Evolutionary conservation across 768 basidiomycete species (phyloP), one percentile per base, ranked within the genome.

Genomic region (Mycena vitilis): DNA sequence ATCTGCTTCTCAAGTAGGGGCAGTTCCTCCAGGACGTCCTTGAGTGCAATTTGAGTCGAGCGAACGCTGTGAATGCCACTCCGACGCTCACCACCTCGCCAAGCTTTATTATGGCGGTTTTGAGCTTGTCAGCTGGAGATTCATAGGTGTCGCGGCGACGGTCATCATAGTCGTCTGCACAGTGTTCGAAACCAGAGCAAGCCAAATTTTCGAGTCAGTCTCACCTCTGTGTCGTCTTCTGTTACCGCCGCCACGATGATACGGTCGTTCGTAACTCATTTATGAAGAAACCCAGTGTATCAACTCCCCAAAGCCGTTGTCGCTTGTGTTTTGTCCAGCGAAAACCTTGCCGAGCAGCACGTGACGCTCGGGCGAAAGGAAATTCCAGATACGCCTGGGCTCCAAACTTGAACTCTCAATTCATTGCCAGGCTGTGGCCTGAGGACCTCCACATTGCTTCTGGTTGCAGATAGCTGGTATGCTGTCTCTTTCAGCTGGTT

Each of bases 21-120:
- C 18, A 94, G 77, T 75, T 95, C 93, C 73, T 94, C 89, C 9
- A 84, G 64, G 34, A 88, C 84, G 71, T 94, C 92, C 94, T 95
- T 69, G 30, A 60, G 45, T 59, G 54, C 15, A 65, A 40, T 63
- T 30, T 64, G 66, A 65, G 65, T 59, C 60, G 66, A 58, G 36
- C 51, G 60, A 13, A 37, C 18, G 34, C 7, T 40, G 40, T 9
- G 40, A 34, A 57, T 20, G 57, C 42, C 18, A 16, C 30, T 37
- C 56, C 3, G 37, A 44, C 22, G 82, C 92, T 82, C 74, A 94
- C 94, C 79, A 93, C 92, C 85, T 95, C 94, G 48, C 93, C 94
- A 59, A 92, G 81, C 74, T 89, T 91, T 73, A 94, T 81, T 69
- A 95, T 90, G 49, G 86, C 80, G 56, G 81, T 83, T 76, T 87